A percentile compares a stretch with the other conserved stretches of the same genome.
These are phyloP conservation scores for Lipomyces starkeyi DNA, from an alignment of 805 yeast species.

Conservation along the genomic window DNA sequence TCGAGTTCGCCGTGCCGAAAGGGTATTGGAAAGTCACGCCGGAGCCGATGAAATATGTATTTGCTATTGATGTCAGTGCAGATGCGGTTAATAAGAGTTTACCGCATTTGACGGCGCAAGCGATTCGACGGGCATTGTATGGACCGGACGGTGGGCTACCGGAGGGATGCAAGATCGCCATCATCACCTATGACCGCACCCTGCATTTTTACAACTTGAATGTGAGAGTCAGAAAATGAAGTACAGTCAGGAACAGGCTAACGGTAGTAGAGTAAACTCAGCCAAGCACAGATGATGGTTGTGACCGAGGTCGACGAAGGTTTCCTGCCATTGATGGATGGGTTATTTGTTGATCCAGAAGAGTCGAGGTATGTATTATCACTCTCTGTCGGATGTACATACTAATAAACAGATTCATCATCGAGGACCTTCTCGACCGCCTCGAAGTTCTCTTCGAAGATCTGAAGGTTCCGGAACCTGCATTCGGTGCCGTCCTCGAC, in stretches of 20 bases:
- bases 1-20: constrained; percentile 80
- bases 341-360: constrained; percentile 79
- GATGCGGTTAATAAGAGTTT: constrained; percentile 65
- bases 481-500: constrained; percentile 78
- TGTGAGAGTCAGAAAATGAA: constrained; percentile 44
- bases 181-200: constrained; percentile 75
- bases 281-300: constrained; percentile 62
- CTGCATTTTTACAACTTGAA: constrained; percentile 75
- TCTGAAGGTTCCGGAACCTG: constrained; percentile 60
- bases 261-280: constrained; percentile 46
- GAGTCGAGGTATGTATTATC: constrained; percentile 52
- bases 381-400: not conserved
- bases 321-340: constrained; percentile 78
- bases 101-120: constrained; percentile 69
- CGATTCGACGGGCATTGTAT: constrained; percentile 64
- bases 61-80: constrained; percentile 70
- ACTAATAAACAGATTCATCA: constrained; percentile 51
- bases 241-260: not conserved
- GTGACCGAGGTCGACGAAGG: constrained; percentile 77
- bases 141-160: constrained; percentile 49
- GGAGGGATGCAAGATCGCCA: constrained; percentile 61
- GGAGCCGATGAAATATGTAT: constrained; percentile 67
- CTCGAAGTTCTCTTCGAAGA: constrained; percentile 56
- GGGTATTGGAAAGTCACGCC: constrained; percentile 63
- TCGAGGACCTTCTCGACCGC: constrained; percentile 69